Percentiles rank a stretch among this genome's conserved stretches.
Conservation (phyloP, 2,329 filamentous ascomycete genomes). For the Fusarium armeniacum region DNA sequence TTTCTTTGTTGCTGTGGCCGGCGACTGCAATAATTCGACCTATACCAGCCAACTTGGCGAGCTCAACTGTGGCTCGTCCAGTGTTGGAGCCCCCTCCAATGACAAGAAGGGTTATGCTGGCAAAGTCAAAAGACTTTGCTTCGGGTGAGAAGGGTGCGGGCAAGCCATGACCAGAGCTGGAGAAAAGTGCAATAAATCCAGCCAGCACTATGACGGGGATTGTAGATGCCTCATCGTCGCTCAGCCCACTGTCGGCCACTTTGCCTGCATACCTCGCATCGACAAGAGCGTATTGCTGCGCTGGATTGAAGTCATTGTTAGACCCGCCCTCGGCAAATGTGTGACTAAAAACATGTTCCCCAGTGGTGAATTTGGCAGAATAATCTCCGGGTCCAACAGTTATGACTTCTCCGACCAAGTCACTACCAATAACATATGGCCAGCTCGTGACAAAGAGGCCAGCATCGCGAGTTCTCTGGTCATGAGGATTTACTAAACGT, state of each 20-base stretch:
- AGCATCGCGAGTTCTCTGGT: background rate
- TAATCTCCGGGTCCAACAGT: background rate
- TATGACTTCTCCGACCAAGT: background rate
- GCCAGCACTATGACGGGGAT: background rate
- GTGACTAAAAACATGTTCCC: constrained; percentile 1
- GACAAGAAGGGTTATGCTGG: background rate
- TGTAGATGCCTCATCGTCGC: background rate
- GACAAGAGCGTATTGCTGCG: background rate
- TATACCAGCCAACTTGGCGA: background rate
- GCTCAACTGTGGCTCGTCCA: background rate
- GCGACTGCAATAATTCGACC: background rate
- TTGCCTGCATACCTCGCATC: constrained; percentile 1
- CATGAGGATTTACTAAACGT: background rate
- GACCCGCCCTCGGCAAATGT: background rate
- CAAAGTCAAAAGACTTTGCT: background rate
- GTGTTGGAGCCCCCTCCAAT: constrained; percentile 9
- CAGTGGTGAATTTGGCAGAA: background rate
- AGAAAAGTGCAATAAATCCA: background rate
- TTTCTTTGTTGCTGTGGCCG: background rate
- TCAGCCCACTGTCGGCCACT: background rate
- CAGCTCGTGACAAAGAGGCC: background rate
- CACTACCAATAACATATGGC: background rate
- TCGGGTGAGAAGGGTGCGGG: background rate
- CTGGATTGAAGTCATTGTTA: background rate
- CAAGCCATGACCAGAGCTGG: background rate